phyloP scores from a whole-genome alignment of 768 basidiomycete species.

The Tricholoma sp. region DNA sequence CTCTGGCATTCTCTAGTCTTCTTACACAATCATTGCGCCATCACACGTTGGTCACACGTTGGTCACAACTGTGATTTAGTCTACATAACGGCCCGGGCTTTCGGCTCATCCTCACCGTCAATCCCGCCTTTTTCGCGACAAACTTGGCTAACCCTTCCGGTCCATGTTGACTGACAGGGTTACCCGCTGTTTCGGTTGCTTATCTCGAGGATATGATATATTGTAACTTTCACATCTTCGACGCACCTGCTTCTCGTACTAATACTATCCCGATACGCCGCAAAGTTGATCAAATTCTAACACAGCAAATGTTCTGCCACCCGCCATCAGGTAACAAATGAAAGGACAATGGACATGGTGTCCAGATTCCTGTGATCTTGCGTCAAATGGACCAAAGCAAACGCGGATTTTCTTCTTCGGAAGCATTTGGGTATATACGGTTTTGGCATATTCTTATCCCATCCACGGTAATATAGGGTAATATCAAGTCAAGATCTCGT shows the following conservation, averaged over 20 bases:
- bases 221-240: not conserved
- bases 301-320: not conserved
- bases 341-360: not conserved
- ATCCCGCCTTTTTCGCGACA: too few relatives aligned
- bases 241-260: not conserved
- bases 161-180: not conserved
- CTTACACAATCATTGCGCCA: constrained; percentile 15
- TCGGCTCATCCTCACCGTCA: too few relatives aligned
- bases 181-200: not conserved
- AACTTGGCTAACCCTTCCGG: too few relatives aligned
- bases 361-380: not conserved
- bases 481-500: not conserved
- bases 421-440: too few relatives aligned
- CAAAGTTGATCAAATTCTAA: not conserved
- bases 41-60: too few relatives aligned
- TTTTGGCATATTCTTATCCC: not conserved
- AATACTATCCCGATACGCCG: too few relatives aligned
- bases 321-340: not conserved
- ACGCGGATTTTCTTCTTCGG: too few relatives aligned
- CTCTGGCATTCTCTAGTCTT: constrained; percentile 7
- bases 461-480: not conserved
- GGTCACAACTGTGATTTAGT: too few relatives aligned
- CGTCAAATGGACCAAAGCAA: not conserved
- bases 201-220: too few relatives aligned
- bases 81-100: too few relatives aligned